These are phyloP conservation scores for Podospora australis DNA, from an alignment of 495 filamentous ascomycete species.

Conservation along the genomic window DNA sequence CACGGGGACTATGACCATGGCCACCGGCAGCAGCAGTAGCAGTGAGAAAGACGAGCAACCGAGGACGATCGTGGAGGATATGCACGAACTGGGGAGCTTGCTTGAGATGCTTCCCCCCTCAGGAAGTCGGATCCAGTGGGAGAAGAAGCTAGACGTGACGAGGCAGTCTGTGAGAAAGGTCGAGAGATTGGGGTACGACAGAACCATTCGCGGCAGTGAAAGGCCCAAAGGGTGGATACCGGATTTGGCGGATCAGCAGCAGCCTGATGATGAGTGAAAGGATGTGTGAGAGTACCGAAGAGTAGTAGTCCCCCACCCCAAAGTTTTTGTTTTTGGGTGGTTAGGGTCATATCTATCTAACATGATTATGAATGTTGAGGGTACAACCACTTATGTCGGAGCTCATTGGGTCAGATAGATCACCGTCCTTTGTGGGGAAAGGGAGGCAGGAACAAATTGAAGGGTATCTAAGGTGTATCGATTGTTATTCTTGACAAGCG, in stretches of 20 bases:
- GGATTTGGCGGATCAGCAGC: constrained; percentile 48
- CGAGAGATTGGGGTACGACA: constrained; percentile 79
- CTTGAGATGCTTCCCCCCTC: constrained; percentile 65
- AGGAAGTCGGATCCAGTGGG: constrained; percentile 36
- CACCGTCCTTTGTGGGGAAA: no score
- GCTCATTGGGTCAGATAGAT: no score
- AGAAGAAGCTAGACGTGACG: constrained; percentile 85
- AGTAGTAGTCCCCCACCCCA: no score
- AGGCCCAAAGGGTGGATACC: constrained; percentile 89
- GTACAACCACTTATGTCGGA: no score
- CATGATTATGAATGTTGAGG: no score
- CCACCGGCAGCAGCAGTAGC: constrained; percentile 2
- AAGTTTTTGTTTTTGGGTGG: no score
- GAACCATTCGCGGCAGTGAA: constrained; percentile 79
- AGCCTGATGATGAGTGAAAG: constrained; percentile 11
- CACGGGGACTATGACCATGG: constrained; percentile 46
- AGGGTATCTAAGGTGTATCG: no score
- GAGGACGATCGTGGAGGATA: constrained; percentile 63
- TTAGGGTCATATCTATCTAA: no score
- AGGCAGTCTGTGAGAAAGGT: constrained; percentile 86
- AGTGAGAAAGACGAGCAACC: constrained; percentile 13
- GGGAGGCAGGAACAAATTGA: no score
- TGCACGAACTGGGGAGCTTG: constrained; percentile 62
- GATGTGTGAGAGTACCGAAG: no score
- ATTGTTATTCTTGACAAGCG: no score